Evolutionary conservation across 2,329 filamentous ascomycete genomes (phyloP).

Genomic region (Venturia effusa): DNA sequence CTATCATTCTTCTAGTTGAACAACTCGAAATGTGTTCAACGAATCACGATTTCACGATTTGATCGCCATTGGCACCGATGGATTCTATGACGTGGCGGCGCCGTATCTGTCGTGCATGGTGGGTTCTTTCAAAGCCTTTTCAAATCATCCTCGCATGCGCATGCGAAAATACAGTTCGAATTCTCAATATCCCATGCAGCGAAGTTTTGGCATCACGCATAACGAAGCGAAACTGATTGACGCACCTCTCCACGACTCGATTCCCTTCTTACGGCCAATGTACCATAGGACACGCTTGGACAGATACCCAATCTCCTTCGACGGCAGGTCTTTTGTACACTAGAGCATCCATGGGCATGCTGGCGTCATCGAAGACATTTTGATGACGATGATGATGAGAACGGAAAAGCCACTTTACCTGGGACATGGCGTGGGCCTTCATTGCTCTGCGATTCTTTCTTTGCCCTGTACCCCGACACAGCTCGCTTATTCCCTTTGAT

Average conservation of each 20-base stretch:
- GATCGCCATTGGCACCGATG: background rate
- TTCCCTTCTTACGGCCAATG: constrained; percentile 6
- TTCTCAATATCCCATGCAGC: background rate
- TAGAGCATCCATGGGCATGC: constrained; percentile 1
- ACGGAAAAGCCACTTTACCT: background rate
- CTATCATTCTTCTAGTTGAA: background rate
- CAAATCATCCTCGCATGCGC: background rate
- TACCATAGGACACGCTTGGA: constrained; percentile 4
- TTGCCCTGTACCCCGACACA: background rate
- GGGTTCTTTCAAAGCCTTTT: background rate
- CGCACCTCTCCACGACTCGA: background rate
- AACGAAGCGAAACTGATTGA: background rate
- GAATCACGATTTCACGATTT: constrained; percentile 3
- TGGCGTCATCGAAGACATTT: background rate
- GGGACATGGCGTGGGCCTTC: background rate
- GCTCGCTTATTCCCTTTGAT: background rate
- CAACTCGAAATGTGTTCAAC: background rate
- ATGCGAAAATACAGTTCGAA: background rate
- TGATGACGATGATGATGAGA: constrained; percentile 1
- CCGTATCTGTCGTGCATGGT: background rate
- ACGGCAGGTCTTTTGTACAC: constrained; percentile 1
- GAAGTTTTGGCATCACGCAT: background rate
- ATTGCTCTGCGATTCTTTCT: background rate
- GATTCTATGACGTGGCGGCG: background rate
- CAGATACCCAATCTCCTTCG: background rate